phyloP scores from a whole-genome alignment of 768 basidiomycete species.

The Trametes villosa region DNA sequence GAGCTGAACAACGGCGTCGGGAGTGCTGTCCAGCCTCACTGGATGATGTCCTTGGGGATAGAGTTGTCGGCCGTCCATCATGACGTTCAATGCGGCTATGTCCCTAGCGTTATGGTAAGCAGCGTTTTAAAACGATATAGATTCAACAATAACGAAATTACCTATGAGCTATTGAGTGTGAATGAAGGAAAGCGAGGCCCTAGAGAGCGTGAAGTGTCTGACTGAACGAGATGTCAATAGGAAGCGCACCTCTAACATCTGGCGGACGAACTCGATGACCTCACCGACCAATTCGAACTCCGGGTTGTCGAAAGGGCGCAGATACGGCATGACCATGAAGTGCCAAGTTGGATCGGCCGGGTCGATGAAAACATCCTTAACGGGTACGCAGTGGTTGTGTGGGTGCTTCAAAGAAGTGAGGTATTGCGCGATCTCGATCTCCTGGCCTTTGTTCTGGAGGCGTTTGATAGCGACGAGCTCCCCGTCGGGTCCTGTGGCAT shows the following conservation, averaged over 20 bases:
- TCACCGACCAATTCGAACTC: constrained; percentile 29
- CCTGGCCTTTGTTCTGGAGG: constrained; percentile 2
- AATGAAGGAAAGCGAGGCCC: constrained; percentile 33
- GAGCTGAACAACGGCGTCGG: constrained; percentile 38
- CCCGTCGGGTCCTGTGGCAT: constrained; percentile 19
- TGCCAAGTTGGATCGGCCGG: constrained; percentile 8
- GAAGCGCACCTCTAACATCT: constrained; percentile 20
- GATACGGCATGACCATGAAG: constrained; percentile 31
- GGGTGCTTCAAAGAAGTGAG: constrained; percentile 15
- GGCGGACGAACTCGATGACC: constrained; percentile 22
- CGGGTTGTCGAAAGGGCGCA: constrained; percentile 34
- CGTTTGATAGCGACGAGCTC: constrained; percentile 25
- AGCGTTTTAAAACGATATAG: constrained; percentile 11
- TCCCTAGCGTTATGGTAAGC: constrained; percentile 6
- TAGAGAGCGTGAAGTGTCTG: neutral
- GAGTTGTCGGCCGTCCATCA: constrained; percentile 28
- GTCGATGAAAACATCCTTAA: constrained; percentile 27
- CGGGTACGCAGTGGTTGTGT: constrained; percentile 31
- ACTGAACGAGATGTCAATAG: neutral
- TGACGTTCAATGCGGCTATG: constrained; percentile 24
- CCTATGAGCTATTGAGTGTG: constrained; percentile 31
- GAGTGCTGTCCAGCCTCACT: constrained; percentile 34
- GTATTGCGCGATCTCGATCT: constrained; percentile 18
- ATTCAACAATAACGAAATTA: neutral
- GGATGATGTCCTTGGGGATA: constrained; percentile 29